Evolutionary conservation across 2,329 filamentous ascomycete species (phyloP).

Genomic region (Colletotrichum horii): DNA sequence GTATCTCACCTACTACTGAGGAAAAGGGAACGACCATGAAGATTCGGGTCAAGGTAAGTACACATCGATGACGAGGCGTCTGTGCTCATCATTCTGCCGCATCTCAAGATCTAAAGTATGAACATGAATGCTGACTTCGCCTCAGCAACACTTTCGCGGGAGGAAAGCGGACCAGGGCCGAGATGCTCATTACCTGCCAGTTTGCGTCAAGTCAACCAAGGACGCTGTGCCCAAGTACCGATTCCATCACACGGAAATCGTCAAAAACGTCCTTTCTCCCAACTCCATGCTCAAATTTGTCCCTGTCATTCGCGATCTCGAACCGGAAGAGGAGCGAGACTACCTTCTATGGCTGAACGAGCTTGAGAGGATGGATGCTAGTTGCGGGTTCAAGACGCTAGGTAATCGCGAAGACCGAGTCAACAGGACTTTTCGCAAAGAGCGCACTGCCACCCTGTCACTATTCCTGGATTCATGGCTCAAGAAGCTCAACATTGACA

Average conservation of each 20-base stretch:
- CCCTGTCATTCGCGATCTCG: constrained; percentile 62
- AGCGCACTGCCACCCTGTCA: constrained; percentile 56
- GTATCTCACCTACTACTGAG: constrained; percentile 34
- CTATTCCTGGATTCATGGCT: constrained; percentile 62
- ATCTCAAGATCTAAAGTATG: neutral
- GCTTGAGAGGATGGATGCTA: constrained; percentile 61
- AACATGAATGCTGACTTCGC: neutral
- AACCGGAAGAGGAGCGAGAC: constrained; percentile 59
- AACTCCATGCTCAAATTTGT: constrained; percentile 67
- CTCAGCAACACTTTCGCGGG: constrained; percentile 47
- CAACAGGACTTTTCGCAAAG: constrained; percentile 52
- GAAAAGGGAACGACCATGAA: constrained; percentile 46
- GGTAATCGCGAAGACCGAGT: constrained; percentile 55
- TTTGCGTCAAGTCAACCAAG: constrained; percentile 54
- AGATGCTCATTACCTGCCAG: constrained; percentile 42
- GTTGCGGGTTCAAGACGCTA: constrained; percentile 61
- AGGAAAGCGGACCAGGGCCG: constrained; percentile 47
- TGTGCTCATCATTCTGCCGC: neutral
- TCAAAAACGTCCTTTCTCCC: constrained; percentile 63
- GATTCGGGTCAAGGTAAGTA: constrained; percentile 55
- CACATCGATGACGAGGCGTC: neutral
- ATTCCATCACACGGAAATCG: constrained; percentile 65
- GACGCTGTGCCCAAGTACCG: constrained; percentile 62
- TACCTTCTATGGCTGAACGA: constrained; percentile 64
- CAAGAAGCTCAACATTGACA: constrained; percentile 51